phyloP scores from a whole-genome alignment of 2,329 filamentous ascomycete species.

The Ambrosiella xylebori region DNA sequence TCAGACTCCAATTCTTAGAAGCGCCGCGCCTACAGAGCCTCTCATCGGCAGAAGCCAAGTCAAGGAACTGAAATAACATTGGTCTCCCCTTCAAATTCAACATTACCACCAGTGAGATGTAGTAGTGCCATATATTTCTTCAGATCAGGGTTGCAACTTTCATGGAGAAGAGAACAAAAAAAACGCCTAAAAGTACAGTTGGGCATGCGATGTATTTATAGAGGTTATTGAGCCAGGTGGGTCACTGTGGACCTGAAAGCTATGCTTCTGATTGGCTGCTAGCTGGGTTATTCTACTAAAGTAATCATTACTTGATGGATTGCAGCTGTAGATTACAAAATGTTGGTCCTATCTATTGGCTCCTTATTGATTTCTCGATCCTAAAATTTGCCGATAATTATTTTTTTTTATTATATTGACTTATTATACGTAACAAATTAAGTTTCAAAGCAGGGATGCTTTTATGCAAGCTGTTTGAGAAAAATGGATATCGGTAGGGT shows the following conservation, averaged over 20 bases:
- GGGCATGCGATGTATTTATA: conserved; percentile 7
- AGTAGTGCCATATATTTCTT: conserved; percentile 37
- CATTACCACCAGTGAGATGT: conserved; percentile 28
- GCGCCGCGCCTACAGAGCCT: conserved; percentile 25
- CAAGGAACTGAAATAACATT: conserved; percentile 20
- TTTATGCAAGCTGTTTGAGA: too few species aligned
- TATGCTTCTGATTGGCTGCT: not conserved
- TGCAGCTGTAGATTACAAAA: not conserved
- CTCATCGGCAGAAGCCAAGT: conserved; percentile 13
- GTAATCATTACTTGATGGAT: not conserved
- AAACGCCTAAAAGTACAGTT: conserved; percentile 15
- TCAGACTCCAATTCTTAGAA: conserved; percentile 49
- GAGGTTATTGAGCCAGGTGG: not conserved
- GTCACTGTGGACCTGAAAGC: not conserved
- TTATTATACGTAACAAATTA: too few species aligned
- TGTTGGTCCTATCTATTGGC: not conserved
- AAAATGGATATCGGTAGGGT: not conserved
- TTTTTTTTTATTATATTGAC: too few species aligned
- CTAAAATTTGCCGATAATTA: too few species aligned
- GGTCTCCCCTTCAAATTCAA: conserved; percentile 44
- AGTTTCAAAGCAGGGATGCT: too few species aligned
- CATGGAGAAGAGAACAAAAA: conserved; percentile 22
- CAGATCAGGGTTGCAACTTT: conserved; percentile 39
- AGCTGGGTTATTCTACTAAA: not conserved
- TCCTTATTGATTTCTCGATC: not conserved